Evolutionary conservation across 192 early-diverging fungal species (phyloP), one percentile per base, ranked within the genome.

Genomic region (Anaeromyces robustus): DNA sequence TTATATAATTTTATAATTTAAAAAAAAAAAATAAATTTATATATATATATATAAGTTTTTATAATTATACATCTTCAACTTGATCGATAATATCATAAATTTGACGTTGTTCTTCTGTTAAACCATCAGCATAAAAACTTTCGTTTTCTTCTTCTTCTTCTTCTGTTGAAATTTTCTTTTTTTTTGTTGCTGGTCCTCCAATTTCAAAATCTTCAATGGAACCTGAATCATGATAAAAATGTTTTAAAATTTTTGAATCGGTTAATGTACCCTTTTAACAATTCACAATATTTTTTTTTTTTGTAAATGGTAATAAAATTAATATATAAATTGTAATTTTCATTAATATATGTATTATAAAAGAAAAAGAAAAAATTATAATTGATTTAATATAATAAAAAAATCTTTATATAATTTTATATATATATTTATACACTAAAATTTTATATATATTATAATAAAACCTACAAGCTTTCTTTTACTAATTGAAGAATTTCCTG

Each of bases 61-160:
- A n/a, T n/a, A n/a, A n/a, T n/a, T 16, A 19, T 30, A 37, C 26
- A 68, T 95, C 92, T 77, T 96, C 95, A 77, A 88, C 90, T 12
- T 94, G 89, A 83, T 98, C 95, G 30, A 98, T 95, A 84, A 94
- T 89, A 59, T 92, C 90, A 79, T 94, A 84, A 41, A 98, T 91
- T 78, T 86, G 85, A 81, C 93, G 92, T 82, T 96, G 93, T 43
- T 93, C 87, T 4, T 88, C 87, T 0, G 90, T 92, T 78, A 97
- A 88, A 19, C 95, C 96, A 84, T 94, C 94, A 5, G 93, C 93
- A 88, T 92, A 93, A 79, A 96, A 94, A 2, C 94, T 90, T 28
- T 91, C 93, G 29, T 89, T 93, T 77, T 93, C 93, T 32, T 92
- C 92, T 78, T 77, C 80, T 1, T 80, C 77, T 18, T 68, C 80